Percentiles rank a stretch among this genome's conserved stretches.
Evolutionary conservation across 176 grass and related monocot genomes (phyloP).

Genomic region (Cymbopogon citratus): DNA sequence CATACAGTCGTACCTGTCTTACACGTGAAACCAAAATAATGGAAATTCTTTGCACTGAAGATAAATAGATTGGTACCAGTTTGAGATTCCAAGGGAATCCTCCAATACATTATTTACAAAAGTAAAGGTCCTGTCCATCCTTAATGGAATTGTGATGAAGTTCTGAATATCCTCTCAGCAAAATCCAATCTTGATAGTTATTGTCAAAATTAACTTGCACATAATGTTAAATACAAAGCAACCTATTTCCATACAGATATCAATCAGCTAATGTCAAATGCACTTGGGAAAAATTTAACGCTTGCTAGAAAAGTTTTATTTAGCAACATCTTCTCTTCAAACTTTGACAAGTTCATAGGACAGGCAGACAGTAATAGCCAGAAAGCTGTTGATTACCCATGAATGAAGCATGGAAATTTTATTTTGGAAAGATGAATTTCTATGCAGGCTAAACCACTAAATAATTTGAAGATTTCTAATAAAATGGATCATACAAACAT

Average conservation of each 20-base stretch:
- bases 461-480: not conserved
- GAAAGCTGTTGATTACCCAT: not conserved
- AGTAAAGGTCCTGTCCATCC: constrained; percentile 54
- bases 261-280: constrained; percentile 1
- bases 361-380: constrained; percentile 9
- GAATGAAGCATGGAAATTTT: not conserved
- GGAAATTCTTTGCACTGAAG: not conserved
- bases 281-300: not conserved
- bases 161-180: constrained; percentile 91
- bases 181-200: constrained; percentile 28
- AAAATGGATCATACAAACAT: not conserved
- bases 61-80: constrained; percentile 51
- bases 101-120: constrained; percentile 91
- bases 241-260: not conserved
- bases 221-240: not conserved
- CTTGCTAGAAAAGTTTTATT: not conserved
- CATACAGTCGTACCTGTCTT: constrained; percentile 63
- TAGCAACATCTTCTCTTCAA: not conserved
- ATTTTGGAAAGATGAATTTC: not conserved
- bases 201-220: constrained; percentile 14
- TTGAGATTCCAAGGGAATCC: constrained; percentile 82
- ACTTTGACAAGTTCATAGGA: not conserved
- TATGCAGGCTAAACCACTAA: not conserved
- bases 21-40: not conserved
- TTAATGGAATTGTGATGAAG: constrained; percentile 85